Conservation (phyloP, 2,329 filamentous ascomycete genomes). For the Colletotrichum zoysiae region DNA sequence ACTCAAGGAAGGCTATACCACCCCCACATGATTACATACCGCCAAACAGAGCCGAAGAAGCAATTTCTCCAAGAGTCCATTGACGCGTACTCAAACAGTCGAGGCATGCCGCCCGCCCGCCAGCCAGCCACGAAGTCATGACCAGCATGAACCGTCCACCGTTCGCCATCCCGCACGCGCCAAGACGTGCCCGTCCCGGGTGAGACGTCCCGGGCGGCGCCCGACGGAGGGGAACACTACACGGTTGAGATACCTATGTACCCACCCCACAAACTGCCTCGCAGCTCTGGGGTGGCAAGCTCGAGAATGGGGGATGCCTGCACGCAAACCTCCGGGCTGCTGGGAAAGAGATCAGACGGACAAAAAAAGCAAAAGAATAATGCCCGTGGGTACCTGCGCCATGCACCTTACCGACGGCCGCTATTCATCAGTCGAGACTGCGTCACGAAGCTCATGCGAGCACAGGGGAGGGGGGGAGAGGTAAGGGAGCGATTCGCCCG, state of each 20-base stretch:
- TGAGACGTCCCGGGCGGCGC: constrained; percentile 6
- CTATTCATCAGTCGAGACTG: neutral
- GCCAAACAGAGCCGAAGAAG: neutral
- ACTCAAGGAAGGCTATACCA: neutral
- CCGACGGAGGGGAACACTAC: neutral
- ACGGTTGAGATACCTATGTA: neutral
- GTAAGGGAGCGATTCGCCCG: neutral
- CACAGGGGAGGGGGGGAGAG: no score
- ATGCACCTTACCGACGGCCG: neutral
- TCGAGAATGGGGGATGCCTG: neutral
- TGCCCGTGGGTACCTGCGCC: neutral
- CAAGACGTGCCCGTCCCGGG: neutral
- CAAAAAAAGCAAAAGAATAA: neutral
- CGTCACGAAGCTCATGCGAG: constrained; percentile 1
- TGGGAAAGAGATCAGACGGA: neutral
- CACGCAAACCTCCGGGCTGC: no score
- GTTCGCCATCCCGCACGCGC: neutral
- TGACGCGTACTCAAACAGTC: neutral
- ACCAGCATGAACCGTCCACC: neutral
- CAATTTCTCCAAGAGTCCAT: neutral
- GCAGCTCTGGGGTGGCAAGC: neutral
- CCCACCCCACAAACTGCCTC: neutral
- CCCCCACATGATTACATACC: neutral
- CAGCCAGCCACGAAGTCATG: neutral
- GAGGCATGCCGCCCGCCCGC: neutral